Conservation (phyloP, 2,329 filamentous ascomycete genomes). For the Trichoderma brevicompactum region DNA sequence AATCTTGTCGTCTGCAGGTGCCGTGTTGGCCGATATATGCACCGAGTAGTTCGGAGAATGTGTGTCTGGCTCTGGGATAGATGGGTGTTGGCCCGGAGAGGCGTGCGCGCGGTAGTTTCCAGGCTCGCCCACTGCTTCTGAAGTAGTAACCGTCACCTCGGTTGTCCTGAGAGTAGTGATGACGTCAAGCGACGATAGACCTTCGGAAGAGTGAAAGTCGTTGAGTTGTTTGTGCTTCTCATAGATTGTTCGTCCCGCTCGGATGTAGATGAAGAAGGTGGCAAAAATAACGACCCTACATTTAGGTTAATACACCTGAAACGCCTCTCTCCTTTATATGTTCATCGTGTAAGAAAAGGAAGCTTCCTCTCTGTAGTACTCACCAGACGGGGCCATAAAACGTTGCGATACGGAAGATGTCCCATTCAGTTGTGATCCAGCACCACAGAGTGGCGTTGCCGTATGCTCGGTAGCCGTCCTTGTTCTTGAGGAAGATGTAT, state of each 20-base stretch:
- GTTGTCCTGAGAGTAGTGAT: constrained; percentile 60
- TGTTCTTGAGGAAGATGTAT: constrained; percentile 66
- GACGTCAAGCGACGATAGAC: constrained; percentile 50
- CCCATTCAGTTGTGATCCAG: constrained; percentile 71
- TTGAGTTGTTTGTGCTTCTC: constrained; percentile 66
- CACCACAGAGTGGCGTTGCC: constrained; percentile 81
- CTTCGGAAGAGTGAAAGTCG: constrained; percentile 56
- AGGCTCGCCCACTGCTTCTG: constrained; percentile 39
- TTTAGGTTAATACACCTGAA: neutral
- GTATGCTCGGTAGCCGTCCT: constrained; percentile 63
- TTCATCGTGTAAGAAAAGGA: no score
- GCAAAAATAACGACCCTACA: constrained; percentile 62
- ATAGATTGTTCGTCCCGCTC: constrained; percentile 70
- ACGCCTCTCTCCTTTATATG: no score
- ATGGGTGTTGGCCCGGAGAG: constrained; percentile 28
- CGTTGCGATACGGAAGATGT: constrained; percentile 71
- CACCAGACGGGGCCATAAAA: constrained; percentile 78
- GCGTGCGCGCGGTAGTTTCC: constrained; percentile 35
- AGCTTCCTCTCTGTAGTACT: constrained; percentile 31
- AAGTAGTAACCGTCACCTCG: constrained; percentile 66
- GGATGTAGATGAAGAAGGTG: constrained; percentile 68
- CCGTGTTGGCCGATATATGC: constrained; percentile 50
- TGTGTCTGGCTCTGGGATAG: constrained; percentile 21
- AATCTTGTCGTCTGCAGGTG: constrained; percentile 32
- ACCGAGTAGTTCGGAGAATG: constrained; percentile 50